Evolutionary conservation across 1,284 basidiomycete species (phyloP), one percentile per base, ranked within the genome.

Genomic region (Porphyrellus sp.): DNA sequence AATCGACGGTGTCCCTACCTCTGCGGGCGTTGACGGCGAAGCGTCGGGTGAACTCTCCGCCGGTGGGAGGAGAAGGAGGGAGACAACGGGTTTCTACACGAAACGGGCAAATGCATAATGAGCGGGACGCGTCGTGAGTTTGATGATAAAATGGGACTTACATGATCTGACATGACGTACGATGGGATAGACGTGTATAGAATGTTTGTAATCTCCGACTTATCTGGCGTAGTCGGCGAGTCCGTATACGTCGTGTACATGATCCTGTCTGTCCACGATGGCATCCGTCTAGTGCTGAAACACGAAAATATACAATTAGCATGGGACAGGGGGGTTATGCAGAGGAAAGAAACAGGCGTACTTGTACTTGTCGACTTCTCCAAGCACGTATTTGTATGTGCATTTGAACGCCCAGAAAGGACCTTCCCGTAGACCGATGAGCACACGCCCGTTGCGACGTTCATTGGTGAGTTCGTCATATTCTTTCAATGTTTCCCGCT

Each of bases 201-300:
- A 8, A 89, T 52, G 57, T 85, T 87, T 3, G 67, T 75, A 53
- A 90, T 83, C 42, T 72, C 68, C 0, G 85, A 85, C 48, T 72
- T 63, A 16, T 81, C 72, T 7, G 77, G 75, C 6, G 68, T 68
- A 53, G 80, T 73, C 2, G 82, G 78, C 0, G 77, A 75, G 65
- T 92, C 91, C n/a, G 79, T 77, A 61, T 88, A 76, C 7, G 91
- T 91, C 2, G 89, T 79, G 68, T 93, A 97, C 60, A 99, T 74
- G 43, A 99, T 84, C 39, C 96, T 82, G 71, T 99, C 96, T 21
- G 95, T 98, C 91, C 94, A 99, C 20, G 94, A 88, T 0, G 96
- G 96, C 7, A 79, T 77, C 8, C 96, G 83, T 64, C 86, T 91
- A 24, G 74, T 71, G 67, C 84, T 91, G 46, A 56, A 44, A 62